Conservation (phyloP, 2,329 filamentous ascomycete genomes). For the Alternaria tenuissima region DNA sequence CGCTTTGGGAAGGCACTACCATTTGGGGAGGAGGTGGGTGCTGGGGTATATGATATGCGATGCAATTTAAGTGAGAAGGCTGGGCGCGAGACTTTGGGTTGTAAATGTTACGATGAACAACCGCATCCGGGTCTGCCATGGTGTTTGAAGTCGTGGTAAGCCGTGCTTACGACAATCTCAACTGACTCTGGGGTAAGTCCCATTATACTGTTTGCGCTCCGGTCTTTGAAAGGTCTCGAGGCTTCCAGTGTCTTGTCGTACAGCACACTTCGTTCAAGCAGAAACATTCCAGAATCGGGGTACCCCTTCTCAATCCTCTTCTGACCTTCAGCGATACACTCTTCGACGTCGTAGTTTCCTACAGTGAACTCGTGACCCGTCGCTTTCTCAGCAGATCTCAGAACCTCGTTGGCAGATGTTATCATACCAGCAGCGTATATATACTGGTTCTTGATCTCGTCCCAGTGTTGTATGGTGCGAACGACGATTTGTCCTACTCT, state of each 20-base stretch:
- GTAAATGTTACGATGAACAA: conserved; percentile 34
- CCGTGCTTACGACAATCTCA: conserved; percentile 25
- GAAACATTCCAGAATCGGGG: conserved; percentile 50
- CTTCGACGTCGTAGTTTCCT: conserved; percentile 44
- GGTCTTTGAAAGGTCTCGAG: conserved; percentile 35
- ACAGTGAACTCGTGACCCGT: conserved; percentile 42
- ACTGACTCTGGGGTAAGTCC: conserved; percentile 29
- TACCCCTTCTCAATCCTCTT: conserved; percentile 48
- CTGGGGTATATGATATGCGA: not conserved
- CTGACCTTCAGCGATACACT: conserved; percentile 47
- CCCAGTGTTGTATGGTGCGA: conserved; percentile 42
- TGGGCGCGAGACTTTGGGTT: not conserved
- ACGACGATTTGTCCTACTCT: conserved; percentile 43
- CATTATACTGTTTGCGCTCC: conserved; percentile 31
- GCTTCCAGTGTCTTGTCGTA: conserved; percentile 44
- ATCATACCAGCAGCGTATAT: conserved; percentile 45
- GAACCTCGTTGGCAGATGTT: conserved; percentile 45
- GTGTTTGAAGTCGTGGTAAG: conserved; percentile 31
- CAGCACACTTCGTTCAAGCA: conserved; percentile 50
- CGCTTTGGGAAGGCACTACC: not conserved
- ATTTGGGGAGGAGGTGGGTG: not conserved
- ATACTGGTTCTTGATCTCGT: conserved; percentile 46
- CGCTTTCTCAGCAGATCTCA: conserved; percentile 37
- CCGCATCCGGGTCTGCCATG: conserved; percentile 45
- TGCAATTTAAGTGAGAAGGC: not conserved